Conservation (phyloP, 768 basidiomycete genomes). For the Peribolospora kevripleyi region DNA sequence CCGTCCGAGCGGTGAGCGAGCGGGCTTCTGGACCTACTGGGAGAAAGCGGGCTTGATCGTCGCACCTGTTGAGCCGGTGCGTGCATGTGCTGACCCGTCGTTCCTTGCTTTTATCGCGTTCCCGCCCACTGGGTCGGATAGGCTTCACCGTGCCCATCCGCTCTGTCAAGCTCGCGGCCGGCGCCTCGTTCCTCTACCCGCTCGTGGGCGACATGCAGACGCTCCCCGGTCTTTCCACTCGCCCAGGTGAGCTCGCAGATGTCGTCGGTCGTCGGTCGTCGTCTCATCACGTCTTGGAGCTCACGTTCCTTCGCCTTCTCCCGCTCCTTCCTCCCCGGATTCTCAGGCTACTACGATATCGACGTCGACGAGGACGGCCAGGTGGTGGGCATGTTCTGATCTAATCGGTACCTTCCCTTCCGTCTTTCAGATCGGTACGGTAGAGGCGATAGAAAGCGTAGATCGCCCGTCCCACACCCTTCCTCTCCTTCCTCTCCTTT, state of each 20-base stretch:
- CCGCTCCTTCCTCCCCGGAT: no score
- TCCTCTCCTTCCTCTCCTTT: no score
- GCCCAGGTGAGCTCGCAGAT: constrained; percentile 34
- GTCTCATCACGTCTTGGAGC: no score
- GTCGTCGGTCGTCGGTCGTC: no score
- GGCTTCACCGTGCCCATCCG: constrained; percentile 87
- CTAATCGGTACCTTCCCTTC: no score
- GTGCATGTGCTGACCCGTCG: neutral
- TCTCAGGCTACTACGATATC: constrained; percentile 17
- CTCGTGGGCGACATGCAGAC: constrained; percentile 73
- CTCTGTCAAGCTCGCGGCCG: constrained; percentile 63
- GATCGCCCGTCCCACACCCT: no score
- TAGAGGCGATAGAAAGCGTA: no score
- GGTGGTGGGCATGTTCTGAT: no score
- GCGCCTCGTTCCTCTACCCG: constrained; percentile 88
- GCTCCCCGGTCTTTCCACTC: constrained; percentile 85
- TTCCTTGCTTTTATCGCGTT: neutral
- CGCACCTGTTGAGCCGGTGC: neutral
- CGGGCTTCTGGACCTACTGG: constrained; percentile 34
- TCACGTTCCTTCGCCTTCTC: no score
- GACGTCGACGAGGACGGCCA: constrained; percentile 12
- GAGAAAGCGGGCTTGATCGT: constrained; percentile 13
- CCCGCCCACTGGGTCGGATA: constrained; percentile 9
- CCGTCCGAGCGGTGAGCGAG: constrained; percentile 70
- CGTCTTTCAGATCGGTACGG: no score